Evolutionary conservation across 768 basidiomycete genomes (phyloP).

Genomic region (Xerocomellus intermedius): DNA sequence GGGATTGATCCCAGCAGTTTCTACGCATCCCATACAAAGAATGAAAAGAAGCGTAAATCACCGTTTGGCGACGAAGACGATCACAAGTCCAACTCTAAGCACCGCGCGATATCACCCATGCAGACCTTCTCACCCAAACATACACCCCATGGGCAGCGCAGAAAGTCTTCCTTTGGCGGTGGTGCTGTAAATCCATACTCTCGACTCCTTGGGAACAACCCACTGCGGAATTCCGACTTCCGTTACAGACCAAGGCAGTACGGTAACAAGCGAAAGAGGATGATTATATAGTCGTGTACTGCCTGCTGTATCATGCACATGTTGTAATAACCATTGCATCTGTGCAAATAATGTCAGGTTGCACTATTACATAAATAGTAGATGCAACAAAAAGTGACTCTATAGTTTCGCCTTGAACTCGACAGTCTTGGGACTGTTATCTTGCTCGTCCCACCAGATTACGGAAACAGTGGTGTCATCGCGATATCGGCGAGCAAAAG

Average conservation of each 20-base stretch:
- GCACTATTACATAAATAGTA: background rate
- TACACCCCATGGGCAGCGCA: slow-evolving; percentile 19
- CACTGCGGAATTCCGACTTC: slow-evolving; percentile 28
- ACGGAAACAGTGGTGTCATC: slow-evolving; percentile 88
- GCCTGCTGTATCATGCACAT: slow-evolving; percentile 8
- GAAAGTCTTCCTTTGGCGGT: slow-evolving; percentile 32
- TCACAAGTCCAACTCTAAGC: slow-evolving; percentile 18
- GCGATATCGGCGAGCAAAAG: slow-evolving; percentile 70
- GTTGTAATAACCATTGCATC: slow-evolving; percentile 4
- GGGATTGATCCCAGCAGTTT: slow-evolving; percentile 37
- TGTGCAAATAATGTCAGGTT: background rate
- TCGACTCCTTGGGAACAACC: slow-evolving; percentile 36
- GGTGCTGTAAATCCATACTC: slow-evolving; percentile 35
- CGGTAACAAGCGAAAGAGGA: slow-evolving; percentile 33
- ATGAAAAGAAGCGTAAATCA: slow-evolving; percentile 42
- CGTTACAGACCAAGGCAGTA: slow-evolving; percentile 28
- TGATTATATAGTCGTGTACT: slow-evolving; percentile 35
- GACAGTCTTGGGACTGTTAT: slow-evolving; percentile 36
- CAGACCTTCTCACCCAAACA: slow-evolving; percentile 27
- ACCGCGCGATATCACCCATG: slow-evolving; percentile 18
- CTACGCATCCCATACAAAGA: slow-evolving; percentile 34
- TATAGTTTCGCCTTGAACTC: slow-evolving; percentile 54
- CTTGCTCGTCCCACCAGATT: slow-evolving; percentile 77
- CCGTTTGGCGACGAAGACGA: slow-evolving; percentile 33
- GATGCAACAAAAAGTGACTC: background rate